Evolutionary conservation across 1,284 basidiomycete species (phyloP).

Genomic region (Apiotrichum sp.): DNA sequence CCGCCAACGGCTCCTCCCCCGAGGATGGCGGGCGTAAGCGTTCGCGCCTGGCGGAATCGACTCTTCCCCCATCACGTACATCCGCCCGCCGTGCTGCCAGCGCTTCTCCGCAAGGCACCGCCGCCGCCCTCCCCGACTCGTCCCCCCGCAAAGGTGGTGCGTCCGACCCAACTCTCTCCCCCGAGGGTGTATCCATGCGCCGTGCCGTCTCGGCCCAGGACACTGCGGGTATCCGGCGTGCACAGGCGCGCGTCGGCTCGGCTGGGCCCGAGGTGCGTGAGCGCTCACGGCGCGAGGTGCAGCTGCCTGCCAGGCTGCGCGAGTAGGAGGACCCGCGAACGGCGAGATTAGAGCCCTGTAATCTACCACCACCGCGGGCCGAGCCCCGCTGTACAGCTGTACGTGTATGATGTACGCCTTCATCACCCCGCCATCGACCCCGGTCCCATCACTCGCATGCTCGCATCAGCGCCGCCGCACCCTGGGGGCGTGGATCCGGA

Average conservation of each 20-base stretch:
- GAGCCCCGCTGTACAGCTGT: no score
- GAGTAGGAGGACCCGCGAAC: slow-evolving; percentile 22
- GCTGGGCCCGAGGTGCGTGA: slow-evolving; percentile 22
- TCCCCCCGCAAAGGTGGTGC: background rate
- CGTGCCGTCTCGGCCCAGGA: slow-evolving; percentile 13
- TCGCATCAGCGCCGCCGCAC: no score
- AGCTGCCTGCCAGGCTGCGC: slow-evolving; percentile 29
- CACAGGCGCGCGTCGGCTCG: slow-evolving; percentile 12
- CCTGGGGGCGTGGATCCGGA: no score
- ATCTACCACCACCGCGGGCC: no score
- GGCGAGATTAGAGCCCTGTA: no score
- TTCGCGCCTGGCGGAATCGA: slow-evolving; percentile 12
- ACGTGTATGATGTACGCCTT: no score
- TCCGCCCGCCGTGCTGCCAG: slow-evolving; percentile 3
- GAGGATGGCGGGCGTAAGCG: slow-evolving; percentile 2
- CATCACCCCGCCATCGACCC: no score
- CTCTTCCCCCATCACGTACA: background rate
- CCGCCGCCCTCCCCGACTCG: slow-evolving; percentile 3
- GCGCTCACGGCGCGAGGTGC: slow-evolving; percentile 27
- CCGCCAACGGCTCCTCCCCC: background rate
- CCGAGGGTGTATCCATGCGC: slow-evolving; percentile 13
- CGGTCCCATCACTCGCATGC: no score
- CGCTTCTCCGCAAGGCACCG: slow-evolving; percentile 10
- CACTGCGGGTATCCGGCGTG: slow-evolving; percentile 1
- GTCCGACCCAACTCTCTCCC: background rate